Percentiles rank a stretch among this genome's conserved stretches.
These are phyloP conservation scores for Euphorbia tirucalli DNA, from an alignment of 345 rosid species.

Conservation along the genomic window DNA sequence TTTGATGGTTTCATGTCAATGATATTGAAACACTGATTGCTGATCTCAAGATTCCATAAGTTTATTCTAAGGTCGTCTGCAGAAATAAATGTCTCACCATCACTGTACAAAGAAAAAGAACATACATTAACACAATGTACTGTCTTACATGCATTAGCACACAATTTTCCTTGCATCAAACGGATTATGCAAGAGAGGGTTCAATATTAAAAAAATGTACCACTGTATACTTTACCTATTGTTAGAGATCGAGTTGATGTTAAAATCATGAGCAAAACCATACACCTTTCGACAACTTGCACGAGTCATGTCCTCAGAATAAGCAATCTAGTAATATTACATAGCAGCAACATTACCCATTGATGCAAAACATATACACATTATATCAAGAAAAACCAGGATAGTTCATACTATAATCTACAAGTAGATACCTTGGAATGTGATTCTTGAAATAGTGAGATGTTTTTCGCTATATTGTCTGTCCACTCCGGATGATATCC, in stretches of 20 bases:
- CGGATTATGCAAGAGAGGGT: neutral
- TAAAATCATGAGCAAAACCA: slow-evolving; percentile 70
- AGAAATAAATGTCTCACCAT: slow-evolving; percentile 68
- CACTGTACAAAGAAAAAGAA: slow-evolving; percentile 41
- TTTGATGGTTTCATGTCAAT: slow-evolving; percentile 62
- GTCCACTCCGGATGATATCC: slow-evolving; percentile 41
- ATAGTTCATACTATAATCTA: neutral
- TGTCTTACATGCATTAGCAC: neutral
- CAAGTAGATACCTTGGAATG: slow-evolving; percentile 38
- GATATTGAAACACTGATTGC: slow-evolving; percentile 59
- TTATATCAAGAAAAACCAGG: slow-evolving; percentile 3
- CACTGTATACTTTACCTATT: slow-evolving; percentile 58
- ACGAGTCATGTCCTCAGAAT: slow-evolving; percentile 36
- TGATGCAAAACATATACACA: neutral
- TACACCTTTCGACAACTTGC: slow-evolving; percentile 60
- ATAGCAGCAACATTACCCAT: slow-evolving; percentile 16
- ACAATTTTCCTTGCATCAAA: neutral
- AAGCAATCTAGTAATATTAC: slow-evolving; percentile 41
- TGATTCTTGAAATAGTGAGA: slow-evolving; percentile 22
- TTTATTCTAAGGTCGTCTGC: slow-evolving; percentile 69
- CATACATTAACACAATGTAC: neutral
- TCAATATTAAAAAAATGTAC: slow-evolving; percentile 3
- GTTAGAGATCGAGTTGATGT: slow-evolving; percentile 85
- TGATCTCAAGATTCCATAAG: slow-evolving; percentile 66
- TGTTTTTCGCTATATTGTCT: slow-evolving; percentile 26